Conservation (phyloP, 306 rosid species). For the Carpinus viminea region DNA sequence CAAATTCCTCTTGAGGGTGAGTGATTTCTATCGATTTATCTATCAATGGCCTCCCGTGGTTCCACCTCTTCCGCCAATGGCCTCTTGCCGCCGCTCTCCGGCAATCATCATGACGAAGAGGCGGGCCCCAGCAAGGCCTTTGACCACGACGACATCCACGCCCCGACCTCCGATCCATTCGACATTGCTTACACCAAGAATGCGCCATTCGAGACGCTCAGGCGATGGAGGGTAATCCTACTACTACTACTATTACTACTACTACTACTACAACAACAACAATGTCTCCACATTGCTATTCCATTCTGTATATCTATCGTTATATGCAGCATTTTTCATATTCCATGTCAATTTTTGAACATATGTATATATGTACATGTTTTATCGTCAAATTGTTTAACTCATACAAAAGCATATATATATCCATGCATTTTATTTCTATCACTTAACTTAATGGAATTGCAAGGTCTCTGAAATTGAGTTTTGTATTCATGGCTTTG, state of each 20-base stretch:
- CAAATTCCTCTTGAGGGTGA: neutral
- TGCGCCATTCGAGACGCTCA: conserved; percentile 65
- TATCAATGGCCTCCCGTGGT: conserved; percentile 49
- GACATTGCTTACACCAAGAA: conserved; percentile 74
- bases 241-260: no score
- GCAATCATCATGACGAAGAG: conserved; percentile 28
- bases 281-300: no score
- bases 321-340: no score
- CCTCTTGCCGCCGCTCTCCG: conserved; percentile 31
- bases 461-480: no score
- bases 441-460: no score
- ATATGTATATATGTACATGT: neutral
- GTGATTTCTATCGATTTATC: neutral
- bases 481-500: no score
- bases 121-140: conserved; percentile 10
- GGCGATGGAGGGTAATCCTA: conserved; percentile 70
- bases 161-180: conserved; percentile 55
- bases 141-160: conserved; percentile 21
- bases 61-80: conserved; percentile 59
- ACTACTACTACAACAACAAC: no score
- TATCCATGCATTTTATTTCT: no score
- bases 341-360: no score
- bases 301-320: no score
- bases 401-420: neutral
- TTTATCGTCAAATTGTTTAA: neutral